These are phyloP conservation scores for Aspergillus sp. DNA, from an alignment of 2,329 filamentous ascomycete genomes.

Conservation along the genomic window DNA sequence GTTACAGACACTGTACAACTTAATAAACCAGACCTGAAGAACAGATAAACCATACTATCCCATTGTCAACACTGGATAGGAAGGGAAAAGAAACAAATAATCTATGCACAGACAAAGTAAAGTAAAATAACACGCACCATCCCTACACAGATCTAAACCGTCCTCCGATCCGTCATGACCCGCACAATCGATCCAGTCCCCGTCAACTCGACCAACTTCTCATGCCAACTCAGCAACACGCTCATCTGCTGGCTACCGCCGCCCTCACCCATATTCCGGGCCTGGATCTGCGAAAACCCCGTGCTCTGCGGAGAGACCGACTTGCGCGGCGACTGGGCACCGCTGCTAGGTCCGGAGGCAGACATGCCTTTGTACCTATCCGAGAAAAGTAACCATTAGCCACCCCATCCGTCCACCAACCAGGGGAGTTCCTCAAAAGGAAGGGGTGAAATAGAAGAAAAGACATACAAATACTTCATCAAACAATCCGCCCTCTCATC, in stretches of 20 bases:
- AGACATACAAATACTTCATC: conserved; percentile 92
- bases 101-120: background rate
- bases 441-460: background rate
- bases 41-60: background rate
- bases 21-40: background rate
- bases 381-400: conserved; percentile 2
- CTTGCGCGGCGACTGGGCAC: conserved; percentile 50
- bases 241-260: conserved; percentile 90
- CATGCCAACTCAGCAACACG: conserved; percentile 95
- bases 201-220: conserved; percentile 94
- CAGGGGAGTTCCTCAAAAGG: background rate
- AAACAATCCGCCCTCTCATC: conserved; percentile 84
- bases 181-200: conserved; percentile 89
- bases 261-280: conserved; percentile 57
- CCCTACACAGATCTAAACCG: conserved; percentile 56
- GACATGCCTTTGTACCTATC: conserved; percentile 88
- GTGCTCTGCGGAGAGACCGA: conserved; percentile 72
- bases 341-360: conserved; percentile 34
- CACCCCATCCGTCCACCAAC: background rate
- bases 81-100: background rate
- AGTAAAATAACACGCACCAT: background rate
- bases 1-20: background rate
- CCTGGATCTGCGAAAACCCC: conserved; percentile 79
- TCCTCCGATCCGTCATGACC: conserved; percentile 94
- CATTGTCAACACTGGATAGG: background rate